Evolutionary conservation across 495 filamentous ascomycete species (phyloP).

Genomic region (Lophium mytilinum): DNA sequence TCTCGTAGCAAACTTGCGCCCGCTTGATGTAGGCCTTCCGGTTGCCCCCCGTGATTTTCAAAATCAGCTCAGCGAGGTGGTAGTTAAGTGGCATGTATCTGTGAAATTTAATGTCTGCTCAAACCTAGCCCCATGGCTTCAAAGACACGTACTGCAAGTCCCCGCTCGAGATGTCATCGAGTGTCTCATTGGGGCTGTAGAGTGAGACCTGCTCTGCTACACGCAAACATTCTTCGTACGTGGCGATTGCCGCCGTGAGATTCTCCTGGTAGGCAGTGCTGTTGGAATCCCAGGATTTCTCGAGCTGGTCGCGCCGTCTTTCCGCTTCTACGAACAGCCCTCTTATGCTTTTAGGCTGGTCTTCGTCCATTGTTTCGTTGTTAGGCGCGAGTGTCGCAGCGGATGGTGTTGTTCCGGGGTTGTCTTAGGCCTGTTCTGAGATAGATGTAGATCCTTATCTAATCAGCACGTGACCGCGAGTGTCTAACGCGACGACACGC

Average conservation of each 20-base stretch:
- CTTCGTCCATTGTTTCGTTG: conserved; percentile 42
- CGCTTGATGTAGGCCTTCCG: conserved; percentile 56
- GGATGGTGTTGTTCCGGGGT: not conserved
- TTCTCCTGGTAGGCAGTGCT: conserved; percentile 57
- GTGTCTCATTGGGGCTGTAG: conserved; percentile 82
- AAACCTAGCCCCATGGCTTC: conserved; percentile 21
- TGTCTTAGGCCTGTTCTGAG: not conserved
- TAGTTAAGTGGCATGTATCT: conserved; percentile 65
- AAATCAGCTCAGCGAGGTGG: conserved; percentile 58
- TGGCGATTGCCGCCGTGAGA: conserved; percentile 54
- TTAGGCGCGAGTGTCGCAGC: too few relatives aligned
- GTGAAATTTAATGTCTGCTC: conserved; percentile 22
- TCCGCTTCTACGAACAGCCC: conserved; percentile 51
- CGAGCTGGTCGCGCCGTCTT: conserved; percentile 41
- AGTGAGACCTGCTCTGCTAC: conserved; percentile 63
- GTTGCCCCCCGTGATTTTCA: conserved; percentile 45
- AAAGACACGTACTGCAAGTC: conserved; percentile 58
- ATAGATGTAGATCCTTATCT: too few relatives aligned
- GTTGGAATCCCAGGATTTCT: conserved; percentile 42
- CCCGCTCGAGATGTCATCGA: conserved; percentile 81
- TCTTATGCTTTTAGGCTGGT: conserved; percentile 48
- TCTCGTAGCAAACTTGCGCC: conserved; percentile 63
- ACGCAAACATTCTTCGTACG: conserved; percentile 63
- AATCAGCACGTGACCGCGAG: too few relatives aligned
- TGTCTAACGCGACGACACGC: too few relatives aligned